Percentiles rank a stretch among this genome's conserved stretches.
phyloP scores from a whole-genome alignment of 1,284 basidiomycete species.

The Porogramme epimiltina region DNA sequence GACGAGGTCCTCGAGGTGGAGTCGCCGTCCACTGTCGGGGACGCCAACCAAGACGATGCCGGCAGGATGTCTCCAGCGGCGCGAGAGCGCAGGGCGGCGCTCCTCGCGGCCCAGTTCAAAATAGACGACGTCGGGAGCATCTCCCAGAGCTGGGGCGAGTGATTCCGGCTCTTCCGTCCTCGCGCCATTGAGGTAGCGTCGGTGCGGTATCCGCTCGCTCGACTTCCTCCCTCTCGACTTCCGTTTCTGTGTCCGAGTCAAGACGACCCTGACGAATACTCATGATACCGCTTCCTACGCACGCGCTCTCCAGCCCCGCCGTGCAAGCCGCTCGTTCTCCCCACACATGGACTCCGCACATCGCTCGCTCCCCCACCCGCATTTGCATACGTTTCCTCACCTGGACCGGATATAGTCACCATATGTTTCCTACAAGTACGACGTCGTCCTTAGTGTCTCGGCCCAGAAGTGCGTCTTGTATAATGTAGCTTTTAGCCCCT shows the following conservation, averaged over 20 bases:
- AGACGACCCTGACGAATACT: conserved; percentile 10
- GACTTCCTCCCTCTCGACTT: neutral
- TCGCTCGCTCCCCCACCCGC: neutral
- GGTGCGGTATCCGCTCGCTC: neutral
- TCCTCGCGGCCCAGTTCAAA: conserved; percentile 23
- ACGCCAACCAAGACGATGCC: conserved; percentile 1
- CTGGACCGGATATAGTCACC: conserved; percentile 3
- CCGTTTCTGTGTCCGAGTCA: conserved; percentile 4
- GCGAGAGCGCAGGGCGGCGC: conserved; percentile 11
- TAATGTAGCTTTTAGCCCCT: conserved; percentile 9
- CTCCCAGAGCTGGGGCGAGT: conserved; percentile 35
- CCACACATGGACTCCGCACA: neutral
- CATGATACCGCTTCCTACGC: conserved; percentile 11
- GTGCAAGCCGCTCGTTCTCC: conserved; percentile 4
- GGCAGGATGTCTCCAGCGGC: conserved; percentile 3
- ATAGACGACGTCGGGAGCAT: conserved; percentile 33
- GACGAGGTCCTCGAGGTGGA: conserved; percentile 8
- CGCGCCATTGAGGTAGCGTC: neutral
- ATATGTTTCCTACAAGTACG: conserved; percentile 4
- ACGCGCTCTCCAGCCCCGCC: neutral
- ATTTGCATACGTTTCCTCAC: conserved; percentile 1
- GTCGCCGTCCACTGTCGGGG: conserved; percentile 8
- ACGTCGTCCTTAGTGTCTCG: conserved; percentile 8
- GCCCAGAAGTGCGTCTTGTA: conserved; percentile 6
- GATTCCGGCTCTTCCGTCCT: neutral